phyloP scores from a whole-genome alignment of 352 stramenopile species.

The Globisporangium recalcitrans region DNA sequence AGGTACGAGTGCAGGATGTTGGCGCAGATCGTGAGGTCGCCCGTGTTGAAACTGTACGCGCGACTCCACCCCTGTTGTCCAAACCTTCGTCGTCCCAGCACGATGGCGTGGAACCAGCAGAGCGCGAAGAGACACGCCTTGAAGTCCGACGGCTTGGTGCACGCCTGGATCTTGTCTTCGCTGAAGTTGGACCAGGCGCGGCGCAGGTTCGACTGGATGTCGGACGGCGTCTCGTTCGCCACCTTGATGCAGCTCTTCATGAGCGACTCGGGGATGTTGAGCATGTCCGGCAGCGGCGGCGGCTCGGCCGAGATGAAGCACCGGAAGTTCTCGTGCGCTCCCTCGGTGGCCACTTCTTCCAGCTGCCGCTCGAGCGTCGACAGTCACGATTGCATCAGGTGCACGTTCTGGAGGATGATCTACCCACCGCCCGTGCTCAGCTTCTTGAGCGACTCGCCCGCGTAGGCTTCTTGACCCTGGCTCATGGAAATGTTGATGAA shows the following conservation, averaged over 20 bases:
- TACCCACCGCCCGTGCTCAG: slow-evolving; percentile 90
- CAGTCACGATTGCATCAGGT: slow-evolving; percentile 96
- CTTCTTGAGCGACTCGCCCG: slow-evolving; percentile 87
- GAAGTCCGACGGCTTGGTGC: slow-evolving; percentile 88
- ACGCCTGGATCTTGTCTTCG: slow-evolving; percentile 85
- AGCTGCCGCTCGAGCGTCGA: slow-evolving; percentile 90
- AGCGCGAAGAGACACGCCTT: slow-evolving; percentile 93
- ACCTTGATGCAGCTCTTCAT: slow-evolving; percentile 96
- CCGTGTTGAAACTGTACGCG: slow-evolving; percentile 95
- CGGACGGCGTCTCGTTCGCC: slow-evolving; percentile 92
- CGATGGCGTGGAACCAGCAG: slow-evolving; percentile 96
- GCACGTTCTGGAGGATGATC: slow-evolving; percentile 95
- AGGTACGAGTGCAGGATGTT: slow-evolving; percentile 93
- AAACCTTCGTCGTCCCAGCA: slow-evolving; percentile 89
- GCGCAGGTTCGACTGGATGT: slow-evolving; percentile 94
- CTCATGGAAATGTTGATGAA: slow-evolving; percentile 96
- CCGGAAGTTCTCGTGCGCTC: slow-evolving; percentile 91
- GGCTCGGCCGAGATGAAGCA: slow-evolving; percentile 96
- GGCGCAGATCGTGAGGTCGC: slow-evolving; percentile 92
- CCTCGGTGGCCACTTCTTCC: slow-evolving; percentile 84
- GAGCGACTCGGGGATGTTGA: slow-evolving; percentile 96
- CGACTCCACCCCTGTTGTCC: slow-evolving; percentile 93
- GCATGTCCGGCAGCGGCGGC: slow-evolving; percentile 89
- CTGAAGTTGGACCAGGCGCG: slow-evolving; percentile 93
- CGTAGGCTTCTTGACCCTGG: slow-evolving; percentile 91